A percentile compares a stretch with the other conserved stretches of the same genome.
Evolutionary conservation across 2,329 filamentous ascomycete genomes (phyloP).

Genomic region (Pseudonectria foliicola): DNA sequence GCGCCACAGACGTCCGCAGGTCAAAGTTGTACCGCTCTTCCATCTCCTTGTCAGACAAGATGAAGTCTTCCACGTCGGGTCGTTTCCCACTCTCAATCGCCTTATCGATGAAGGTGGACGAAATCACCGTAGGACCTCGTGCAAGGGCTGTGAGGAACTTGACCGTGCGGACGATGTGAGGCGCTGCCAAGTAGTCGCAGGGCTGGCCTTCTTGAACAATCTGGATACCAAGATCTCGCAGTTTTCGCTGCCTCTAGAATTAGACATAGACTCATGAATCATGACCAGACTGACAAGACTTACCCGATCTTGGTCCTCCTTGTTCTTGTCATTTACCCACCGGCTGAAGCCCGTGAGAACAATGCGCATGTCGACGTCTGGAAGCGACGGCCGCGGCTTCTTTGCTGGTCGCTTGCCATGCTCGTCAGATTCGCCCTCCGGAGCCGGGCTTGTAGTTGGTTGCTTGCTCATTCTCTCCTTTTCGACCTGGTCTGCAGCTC

Average conservation of each 20-base stretch:
- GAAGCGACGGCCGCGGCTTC: constrained; percentile 50
- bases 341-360: constrained; percentile 77
- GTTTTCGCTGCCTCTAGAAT: constrained; percentile 52
- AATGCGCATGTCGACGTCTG: constrained; percentile 65
- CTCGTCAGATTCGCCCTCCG: constrained; percentile 38
- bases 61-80: constrained; percentile 57
- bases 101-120: constrained; percentile 69
- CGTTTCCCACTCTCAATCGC: constrained; percentile 64
- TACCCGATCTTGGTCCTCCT: constrained; percentile 76
- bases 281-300: too few species aligned
- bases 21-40: constrained; percentile 66
- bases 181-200: constrained; percentile 83
- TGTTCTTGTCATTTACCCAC: constrained; percentile 67
- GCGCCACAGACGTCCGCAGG: constrained; percentile 58
- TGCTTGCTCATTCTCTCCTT: constrained; percentile 42
- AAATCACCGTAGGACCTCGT: constrained; percentile 69
- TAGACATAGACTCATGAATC: constrained; percentile 16
- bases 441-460: constrained; percentile 37
- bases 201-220: constrained; percentile 68
- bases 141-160: constrained; percentile 91
- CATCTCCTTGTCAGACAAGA: constrained; percentile 62
- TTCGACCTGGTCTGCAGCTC: constrained; percentile 52
- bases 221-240: constrained; percentile 76
- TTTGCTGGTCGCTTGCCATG: constrained; percentile 51
- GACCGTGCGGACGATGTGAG: constrained; percentile 77